Conservation (phyloP, 352 stramenopile species). For the Globisporangium okanoganense region DNA sequence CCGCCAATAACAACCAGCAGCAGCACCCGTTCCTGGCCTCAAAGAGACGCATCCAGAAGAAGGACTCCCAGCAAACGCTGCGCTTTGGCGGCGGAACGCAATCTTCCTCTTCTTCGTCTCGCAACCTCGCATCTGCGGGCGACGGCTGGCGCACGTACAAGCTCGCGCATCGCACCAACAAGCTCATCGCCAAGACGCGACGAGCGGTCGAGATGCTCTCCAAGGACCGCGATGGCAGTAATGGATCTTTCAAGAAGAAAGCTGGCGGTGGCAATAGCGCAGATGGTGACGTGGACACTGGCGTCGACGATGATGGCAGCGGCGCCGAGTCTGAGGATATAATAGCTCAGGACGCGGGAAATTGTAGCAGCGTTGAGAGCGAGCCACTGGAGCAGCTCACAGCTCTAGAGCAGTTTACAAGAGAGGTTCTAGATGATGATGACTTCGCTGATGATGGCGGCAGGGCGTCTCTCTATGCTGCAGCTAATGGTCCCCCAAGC, state of each 20-base stretch:
- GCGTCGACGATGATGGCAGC: slow-evolving; percentile 7
- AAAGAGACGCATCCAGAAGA: slow-evolving; percentile 11
- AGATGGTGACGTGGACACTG: not conserved
- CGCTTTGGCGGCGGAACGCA: not conserved
- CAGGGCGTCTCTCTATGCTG: not conserved
- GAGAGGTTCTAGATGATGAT: slow-evolving; percentile 38
- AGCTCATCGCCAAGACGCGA: slow-evolving; percentile 55
- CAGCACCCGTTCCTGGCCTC: slow-evolving; percentile 11
- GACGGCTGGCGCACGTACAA: slow-evolving; percentile 64
- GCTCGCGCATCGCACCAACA: slow-evolving; percentile 54
- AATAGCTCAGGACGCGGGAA: slow-evolving; percentile 2
- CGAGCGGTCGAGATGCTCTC: slow-evolving; percentile 34
- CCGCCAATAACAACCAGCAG: not conserved
- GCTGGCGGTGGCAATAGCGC: no score
- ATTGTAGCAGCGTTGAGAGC: not conserved
- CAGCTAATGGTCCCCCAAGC: not conserved
- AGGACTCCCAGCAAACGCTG: slow-evolving; percentile 7
- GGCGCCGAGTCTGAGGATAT: not conserved
- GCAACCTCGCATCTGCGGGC: slow-evolving; percentile 1
- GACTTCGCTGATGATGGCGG: slow-evolving; percentile 21
- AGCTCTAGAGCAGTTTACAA: slow-evolving; percentile 27
- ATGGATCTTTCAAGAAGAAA: not conserved
- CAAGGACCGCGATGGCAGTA: slow-evolving; percentile 16
- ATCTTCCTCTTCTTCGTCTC: not conserved
- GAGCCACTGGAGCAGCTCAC: not conserved